Evolutionary conservation across 2,329 filamentous ascomycete genomes (phyloP).

Genomic region (Penicillium olsonii): DNA sequence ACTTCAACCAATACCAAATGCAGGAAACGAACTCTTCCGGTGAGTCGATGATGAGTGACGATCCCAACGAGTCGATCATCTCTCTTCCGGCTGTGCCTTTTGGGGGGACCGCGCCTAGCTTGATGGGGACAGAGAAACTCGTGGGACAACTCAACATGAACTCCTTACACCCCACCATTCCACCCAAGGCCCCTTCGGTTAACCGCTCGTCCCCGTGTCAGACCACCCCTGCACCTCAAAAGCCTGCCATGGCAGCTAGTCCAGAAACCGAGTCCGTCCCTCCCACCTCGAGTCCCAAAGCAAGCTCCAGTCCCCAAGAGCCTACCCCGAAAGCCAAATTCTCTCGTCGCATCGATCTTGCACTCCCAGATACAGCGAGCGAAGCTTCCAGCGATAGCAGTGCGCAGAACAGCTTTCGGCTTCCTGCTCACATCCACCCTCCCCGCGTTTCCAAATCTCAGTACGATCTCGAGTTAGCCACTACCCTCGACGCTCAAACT

Average conservation of each 20-base stretch:
- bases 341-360: constrained; percentile 41
- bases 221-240: constrained; percentile 29
- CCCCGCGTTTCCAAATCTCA: constrained; percentile 12
- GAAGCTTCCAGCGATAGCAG: constrained; percentile 33
- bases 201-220: constrained; percentile 35
- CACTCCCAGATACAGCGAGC: constrained; percentile 41
- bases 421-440: neutral
- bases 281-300: constrained; percentile 11
- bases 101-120: constrained; percentile 45
- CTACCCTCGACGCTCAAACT: constrained; percentile 47
- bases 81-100: constrained; percentile 38
- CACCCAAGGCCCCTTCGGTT: constrained; percentile 29
- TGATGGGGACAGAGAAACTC: constrained; percentile 51
- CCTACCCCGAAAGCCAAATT: constrained; percentile 36
- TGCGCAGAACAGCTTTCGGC: constrained; percentile 9
- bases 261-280: neutral
- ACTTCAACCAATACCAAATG: constrained; percentile 37
- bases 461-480: constrained; percentile 40
- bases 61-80: constrained; percentile 39
- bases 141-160: constrained; percentile 52
- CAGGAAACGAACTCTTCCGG: constrained; percentile 44
- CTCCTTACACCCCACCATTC: constrained; percentile 40
- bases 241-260: constrained; percentile 23
- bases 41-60: constrained; percentile 43
- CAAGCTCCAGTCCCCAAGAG: constrained; percentile 23